Base-by-base conservation (phyloP, 2,329 filamentous ascomycete species). In the Albifimbria verrucaria region DNA sequence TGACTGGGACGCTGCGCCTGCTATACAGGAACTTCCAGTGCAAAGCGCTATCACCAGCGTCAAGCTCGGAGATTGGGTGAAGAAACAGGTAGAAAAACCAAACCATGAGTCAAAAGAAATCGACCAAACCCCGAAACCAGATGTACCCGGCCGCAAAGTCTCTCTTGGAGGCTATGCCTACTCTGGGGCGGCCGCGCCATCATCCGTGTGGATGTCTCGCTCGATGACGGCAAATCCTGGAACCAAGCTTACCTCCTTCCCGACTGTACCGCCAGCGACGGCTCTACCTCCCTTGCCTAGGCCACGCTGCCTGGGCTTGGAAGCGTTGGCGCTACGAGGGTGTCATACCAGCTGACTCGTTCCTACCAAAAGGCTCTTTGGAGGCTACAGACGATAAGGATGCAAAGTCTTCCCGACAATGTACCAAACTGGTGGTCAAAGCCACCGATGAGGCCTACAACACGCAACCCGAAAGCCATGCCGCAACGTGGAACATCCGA, bases 11-110 rank as follows among this genome's bases (percentile, higher is more conserved):
- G 72, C 73, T 22, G 85, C 85, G 7, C 79, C 78, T 11, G 76
- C 82, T 2, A 88, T 88, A 25, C 86, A 89, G 58, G 85, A 88
- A 60, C 81, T 87, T 73, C 83, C 86, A 2, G 78, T 89, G 18
- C 86, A 85, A 25, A 86, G 82, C 53, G 86, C 86, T 48, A 85
- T 89, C 51, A 87, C 85, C 0, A 67, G 66, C 1, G 70, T 78
- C 7, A 74, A 68, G 60, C 66, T 78, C 0, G 74, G 75, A 7
- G 67, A 72, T 4, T 72, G 71, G 68, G 59, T 48, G 2, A 48
- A 42, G 10, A 17, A 44, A 5, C 17, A 49, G 1, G 25, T 18
- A 12, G 51, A 48, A 18, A 6, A 36, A 17, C 49, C 44, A 45
- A 44, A 21, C 22, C 18, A 18, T 23, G 17, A 21, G 20, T 12